phyloP scores from a whole-genome alignment of 2,329 filamentous ascomycete genomes.

The Hypoxylon sp. region DNA sequence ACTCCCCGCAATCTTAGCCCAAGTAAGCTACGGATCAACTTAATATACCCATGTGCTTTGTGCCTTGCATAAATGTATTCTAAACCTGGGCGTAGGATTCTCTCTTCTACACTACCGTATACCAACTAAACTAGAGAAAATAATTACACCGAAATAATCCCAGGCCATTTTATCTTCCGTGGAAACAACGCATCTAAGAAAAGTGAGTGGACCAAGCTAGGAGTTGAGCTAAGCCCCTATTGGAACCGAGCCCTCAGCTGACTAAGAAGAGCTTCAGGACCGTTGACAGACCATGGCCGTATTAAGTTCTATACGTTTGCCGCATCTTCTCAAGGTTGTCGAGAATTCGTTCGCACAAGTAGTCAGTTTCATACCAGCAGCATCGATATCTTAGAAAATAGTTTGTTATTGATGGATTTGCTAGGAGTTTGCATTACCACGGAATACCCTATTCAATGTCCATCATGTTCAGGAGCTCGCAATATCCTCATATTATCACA shows the following conservation, averaged over 20 bases:
- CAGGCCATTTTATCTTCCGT: neutral
- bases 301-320: neutral
- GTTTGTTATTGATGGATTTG: slow-evolving; percentile 1
- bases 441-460: slow-evolving; percentile 5
- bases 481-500: slow-evolving; percentile 43
- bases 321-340: neutral
- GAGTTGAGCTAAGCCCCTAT: neutral
- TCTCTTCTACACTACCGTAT: neutral
- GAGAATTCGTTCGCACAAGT: neutral
- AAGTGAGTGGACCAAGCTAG: neutral
- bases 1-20: neutral
- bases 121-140: neutral
- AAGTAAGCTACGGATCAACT: neutral
- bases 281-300: neutral
- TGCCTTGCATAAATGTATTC: neutral
- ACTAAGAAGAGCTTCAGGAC: neutral
- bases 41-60: neutral
- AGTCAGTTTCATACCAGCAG: neutral
- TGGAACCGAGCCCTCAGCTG: neutral
- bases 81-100: neutral
- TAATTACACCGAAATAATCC: neutral
- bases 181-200: neutral
- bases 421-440: slow-evolving; percentile 4
- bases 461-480: neutral
- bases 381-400: neutral